These are phyloP conservation scores for Boehmeria nivea DNA, from an alignment of 306 rosid genomes.

Conservation along the genomic window DNA sequence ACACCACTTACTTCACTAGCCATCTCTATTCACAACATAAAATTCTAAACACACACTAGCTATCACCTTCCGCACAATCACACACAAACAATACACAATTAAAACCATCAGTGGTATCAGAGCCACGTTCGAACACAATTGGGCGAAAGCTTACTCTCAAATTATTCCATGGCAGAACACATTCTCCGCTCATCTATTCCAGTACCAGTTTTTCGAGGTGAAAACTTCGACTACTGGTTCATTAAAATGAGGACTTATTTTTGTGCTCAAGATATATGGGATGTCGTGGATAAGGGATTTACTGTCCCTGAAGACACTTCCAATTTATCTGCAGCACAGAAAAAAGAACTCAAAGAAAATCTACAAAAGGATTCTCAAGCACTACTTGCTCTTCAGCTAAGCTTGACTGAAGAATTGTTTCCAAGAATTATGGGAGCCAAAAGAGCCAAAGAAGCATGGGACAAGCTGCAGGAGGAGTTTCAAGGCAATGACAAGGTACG, in stretches of 20 bases:
- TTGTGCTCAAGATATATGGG: slow-evolving; percentile 6
- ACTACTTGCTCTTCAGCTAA: too few relatives aligned
- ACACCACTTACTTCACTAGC: too few relatives aligned
- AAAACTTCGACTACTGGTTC: slow-evolving; percentile 2
- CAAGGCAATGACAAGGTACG: neutral
- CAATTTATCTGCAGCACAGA: neutral
- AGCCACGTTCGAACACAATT: neutral
- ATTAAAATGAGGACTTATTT: slow-evolving; percentile 7
- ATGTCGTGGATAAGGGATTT: neutral
- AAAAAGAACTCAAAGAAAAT: neutral
- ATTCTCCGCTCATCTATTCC: neutral
- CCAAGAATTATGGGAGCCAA: neutral
- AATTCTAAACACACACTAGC: too few relatives aligned
- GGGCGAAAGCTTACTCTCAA: too few relatives aligned
- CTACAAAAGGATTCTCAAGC: slow-evolving; percentile 4
- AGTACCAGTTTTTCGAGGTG: neutral
- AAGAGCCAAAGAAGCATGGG: neutral
- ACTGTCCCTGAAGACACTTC: neutral
- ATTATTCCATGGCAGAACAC: neutral
- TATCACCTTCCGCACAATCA: too few relatives aligned
- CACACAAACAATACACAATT: too few relatives aligned
- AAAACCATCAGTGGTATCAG: neutral
- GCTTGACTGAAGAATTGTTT: neutral
- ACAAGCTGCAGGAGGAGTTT: neutral
- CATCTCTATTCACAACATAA: too few relatives aligned